phyloP scores from a whole-genome alignment of 106 monocot species.

The Phalaenopsis aphrodite region DNA sequence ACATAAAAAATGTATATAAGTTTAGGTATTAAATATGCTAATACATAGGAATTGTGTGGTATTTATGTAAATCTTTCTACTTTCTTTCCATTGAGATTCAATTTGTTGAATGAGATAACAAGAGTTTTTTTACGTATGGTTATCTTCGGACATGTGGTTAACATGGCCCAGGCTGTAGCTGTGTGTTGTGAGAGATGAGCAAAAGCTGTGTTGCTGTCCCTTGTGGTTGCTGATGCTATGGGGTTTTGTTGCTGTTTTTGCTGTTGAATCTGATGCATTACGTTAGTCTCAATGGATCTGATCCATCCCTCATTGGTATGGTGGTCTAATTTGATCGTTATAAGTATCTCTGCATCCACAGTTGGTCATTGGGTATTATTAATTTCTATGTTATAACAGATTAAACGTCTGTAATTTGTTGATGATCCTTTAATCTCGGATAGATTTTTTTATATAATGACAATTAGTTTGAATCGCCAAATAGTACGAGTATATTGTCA shows the following conservation, averaged over 20 bases:
- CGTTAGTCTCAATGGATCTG: slow-evolving; percentile 2
- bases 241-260: slow-evolving; percentile 3
- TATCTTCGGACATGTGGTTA: slow-evolving; percentile 7
- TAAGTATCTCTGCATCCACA: not conserved
- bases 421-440: not conserved
- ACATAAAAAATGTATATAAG: too few relatives aligned
- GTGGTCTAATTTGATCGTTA: not conserved
- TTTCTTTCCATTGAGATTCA: not conserved
- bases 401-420: not conserved
- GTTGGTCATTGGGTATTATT: not conserved
- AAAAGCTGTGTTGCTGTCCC: slow-evolving; percentile 7
- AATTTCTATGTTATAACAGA: not conserved
- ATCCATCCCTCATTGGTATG: not conserved
- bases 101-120: slow-evolving; percentile 1
- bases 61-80: too few relatives aligned
- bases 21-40: too few relatives aligned
- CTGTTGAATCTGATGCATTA: slow-evolving; percentile 3
- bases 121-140: not conserved
- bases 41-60: too few relatives aligned
- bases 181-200: slow-evolving; percentile 6
- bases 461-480: not conserved
- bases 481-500: too few relatives aligned
- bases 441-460: not conserved
- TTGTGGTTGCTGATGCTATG: slow-evolving; percentile 2
- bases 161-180: slow-evolving; percentile 9